Conservation (phyloP, 2,329 filamentous ascomycete species). For the Peltaster fructicola region DNA sequence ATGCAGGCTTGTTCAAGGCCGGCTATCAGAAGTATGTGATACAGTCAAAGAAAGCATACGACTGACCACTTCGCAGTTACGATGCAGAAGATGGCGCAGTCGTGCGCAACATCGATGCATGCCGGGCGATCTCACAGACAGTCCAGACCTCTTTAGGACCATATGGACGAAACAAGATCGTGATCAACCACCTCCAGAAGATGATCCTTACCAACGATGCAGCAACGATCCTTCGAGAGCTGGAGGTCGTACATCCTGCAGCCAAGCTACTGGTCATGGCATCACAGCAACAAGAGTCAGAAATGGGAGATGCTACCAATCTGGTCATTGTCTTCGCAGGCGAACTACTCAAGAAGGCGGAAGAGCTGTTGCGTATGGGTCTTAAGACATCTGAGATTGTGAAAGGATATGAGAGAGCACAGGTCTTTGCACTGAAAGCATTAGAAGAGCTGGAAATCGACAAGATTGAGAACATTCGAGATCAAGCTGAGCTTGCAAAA, state of each 20-base stretch:
- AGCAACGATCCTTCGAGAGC: constrained; percentile 88
- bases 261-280: constrained; percentile 98
- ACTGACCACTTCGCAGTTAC: constrained; percentile 47
- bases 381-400: constrained; percentile 97
- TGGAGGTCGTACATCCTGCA: constrained; percentile 95
- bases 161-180: constrained; percentile 97
- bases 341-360: constrained; percentile 89
- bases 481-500: constrained; percentile 74
- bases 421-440: constrained; percentile 67
- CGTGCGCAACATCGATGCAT: constrained; percentile 95
- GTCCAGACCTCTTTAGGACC: constrained; percentile 94
- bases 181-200: constrained; percentile 99
- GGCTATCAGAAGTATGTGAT: constrained; percentile 78
- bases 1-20: constrained; percentile 82
- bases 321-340: constrained; percentile 90
- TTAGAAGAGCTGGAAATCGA: constrained; percentile 75
- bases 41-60: constrained; percentile 12
- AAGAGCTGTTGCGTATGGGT: constrained; percentile 90
- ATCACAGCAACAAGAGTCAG: constrained; percentile 92
- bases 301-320: constrained; percentile 98
- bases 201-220: constrained; percentile 98
- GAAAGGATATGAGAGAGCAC: constrained; percentile 86
- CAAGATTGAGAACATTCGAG: constrained; percentile 68
- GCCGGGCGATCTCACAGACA: constrained; percentile 83
- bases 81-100: constrained; percentile 98